phyloP scores from a whole-genome alignment of 352 stramenopile genomes.

The Phytophthora foliorum region DNA sequence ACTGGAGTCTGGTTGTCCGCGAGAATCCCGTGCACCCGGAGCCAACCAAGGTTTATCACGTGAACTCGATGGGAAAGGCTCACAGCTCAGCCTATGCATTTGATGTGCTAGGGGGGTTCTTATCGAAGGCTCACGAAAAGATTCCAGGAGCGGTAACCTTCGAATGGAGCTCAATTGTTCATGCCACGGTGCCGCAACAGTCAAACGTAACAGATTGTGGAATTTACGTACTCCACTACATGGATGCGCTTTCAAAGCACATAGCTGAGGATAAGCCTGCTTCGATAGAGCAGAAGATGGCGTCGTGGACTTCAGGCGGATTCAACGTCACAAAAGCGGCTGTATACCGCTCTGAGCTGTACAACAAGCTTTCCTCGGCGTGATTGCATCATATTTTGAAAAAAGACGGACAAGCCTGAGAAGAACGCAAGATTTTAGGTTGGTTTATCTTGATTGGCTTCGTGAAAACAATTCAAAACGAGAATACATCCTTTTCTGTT shows the following conservation, averaged over 20 bases:
- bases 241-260: not conserved
- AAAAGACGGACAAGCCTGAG: too few relatives aligned
- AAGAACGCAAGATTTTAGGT: too few relatives aligned
- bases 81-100: not conserved
- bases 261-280: not conserved
- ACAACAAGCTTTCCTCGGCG: too few relatives aligned
- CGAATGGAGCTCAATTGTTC: not conserved
- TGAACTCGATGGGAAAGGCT: not conserved
- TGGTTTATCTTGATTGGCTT: too few relatives aligned
- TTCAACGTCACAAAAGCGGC: not conserved
- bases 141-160: not conserved
- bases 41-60: not conserved
- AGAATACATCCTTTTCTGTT: too few relatives aligned
- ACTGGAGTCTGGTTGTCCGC: too few relatives aligned
- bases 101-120: not conserved
- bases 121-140: not conserved
- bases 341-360: too few relatives aligned
- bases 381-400: too few relatives aligned
- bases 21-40: not conserved
- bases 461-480: too few relatives aligned
- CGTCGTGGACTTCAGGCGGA: not conserved
- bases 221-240: not conserved
- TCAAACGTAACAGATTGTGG: not conserved
- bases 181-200: not conserved
- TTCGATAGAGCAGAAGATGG: not conserved